Evolutionary conservation across 2,329 filamentous ascomycete species (phyloP).

Genomic region (Neopestalotiopsis rosae): DNA sequence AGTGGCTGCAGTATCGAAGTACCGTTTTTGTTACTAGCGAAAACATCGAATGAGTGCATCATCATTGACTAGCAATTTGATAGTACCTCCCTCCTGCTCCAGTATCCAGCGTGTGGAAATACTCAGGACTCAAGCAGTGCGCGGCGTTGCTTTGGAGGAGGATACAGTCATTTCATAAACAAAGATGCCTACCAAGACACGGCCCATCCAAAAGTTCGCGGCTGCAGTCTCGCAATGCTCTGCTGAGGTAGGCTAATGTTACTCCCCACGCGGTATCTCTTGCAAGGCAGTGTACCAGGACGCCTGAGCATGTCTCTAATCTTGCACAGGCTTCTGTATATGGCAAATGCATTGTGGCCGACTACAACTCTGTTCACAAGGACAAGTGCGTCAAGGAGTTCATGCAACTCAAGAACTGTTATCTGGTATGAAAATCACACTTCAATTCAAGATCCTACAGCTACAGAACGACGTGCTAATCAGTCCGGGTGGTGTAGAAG

Average conservation of each 20-base stretch:
- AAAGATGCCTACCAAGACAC: conserved; percentile 36
- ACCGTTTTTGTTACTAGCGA: neutral
- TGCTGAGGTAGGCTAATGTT: conserved; percentile 49
- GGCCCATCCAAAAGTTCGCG: conserved; percentile 62
- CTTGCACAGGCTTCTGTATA: conserved; percentile 75
- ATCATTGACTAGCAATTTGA: neutral
- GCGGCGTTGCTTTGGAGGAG: neutral
- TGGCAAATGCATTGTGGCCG: conserved; percentile 87
- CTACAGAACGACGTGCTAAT: neutral
- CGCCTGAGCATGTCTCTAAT: neutral
- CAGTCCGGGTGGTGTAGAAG: conserved; percentile 42
- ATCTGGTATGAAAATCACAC: conserved; percentile 66
- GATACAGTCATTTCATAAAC: neutral
- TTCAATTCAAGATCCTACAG: neutral
- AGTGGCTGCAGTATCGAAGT: neutral
- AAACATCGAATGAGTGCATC: neutral
- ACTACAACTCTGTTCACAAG: conserved; percentile 89
- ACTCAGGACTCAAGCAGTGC: neutral
- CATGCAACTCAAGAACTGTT: conserved; percentile 84
- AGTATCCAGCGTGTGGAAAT: neutral
- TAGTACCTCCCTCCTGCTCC: neutral
- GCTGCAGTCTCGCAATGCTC: conserved; percentile 60
- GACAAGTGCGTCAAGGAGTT: conserved; percentile 92
- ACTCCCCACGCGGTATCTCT: neutral
- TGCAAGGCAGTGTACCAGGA: neutral